Percentiles rank a stretch among this genome's conserved stretches.
phyloP scores from a whole-genome alignment of 352 stramenopile genomes.

The Phytophthora colocasiae region DNA sequence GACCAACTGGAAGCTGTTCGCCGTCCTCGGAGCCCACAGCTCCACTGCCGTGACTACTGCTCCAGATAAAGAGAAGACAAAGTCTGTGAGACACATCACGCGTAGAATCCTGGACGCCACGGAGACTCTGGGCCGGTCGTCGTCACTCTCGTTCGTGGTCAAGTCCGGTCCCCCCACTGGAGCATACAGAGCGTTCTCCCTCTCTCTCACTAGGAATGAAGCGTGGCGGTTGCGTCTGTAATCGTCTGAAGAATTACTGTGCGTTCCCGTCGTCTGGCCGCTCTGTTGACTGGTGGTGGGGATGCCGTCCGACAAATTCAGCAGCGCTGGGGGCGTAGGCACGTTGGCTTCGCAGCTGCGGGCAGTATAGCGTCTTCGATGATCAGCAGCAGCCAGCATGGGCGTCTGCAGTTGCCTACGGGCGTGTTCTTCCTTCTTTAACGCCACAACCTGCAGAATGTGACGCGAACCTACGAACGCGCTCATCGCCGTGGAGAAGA shows the following conservation, averaged over 20 bases:
- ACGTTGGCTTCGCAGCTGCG: conserved; percentile 20
- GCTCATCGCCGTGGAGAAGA: conserved; percentile 72
- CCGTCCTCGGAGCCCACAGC: conserved; percentile 43
- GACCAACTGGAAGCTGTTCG: conserved; percentile 60
- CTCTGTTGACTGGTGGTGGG: conserved; percentile 19
- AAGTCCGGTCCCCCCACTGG: conserved; percentile 29
- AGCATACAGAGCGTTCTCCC: conserved; percentile 41
- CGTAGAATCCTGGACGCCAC: conserved; percentile 72
- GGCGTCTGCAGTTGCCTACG: conserved; percentile 42
- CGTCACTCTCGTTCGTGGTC: conserved; percentile 41
- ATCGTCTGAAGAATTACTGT: conserved; percentile 43
- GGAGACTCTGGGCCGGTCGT: conserved; percentile 47
- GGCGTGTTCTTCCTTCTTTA: conserved; percentile 39
- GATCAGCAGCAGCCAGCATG: conserved; percentile 36
- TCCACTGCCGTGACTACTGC: conserved; percentile 60
- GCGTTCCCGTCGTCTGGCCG: conserved; percentile 31
- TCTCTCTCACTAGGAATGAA: conserved; percentile 25
- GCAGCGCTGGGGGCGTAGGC: conserved; percentile 19
- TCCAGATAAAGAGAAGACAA: conserved; percentile 73
- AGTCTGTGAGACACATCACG: conserved; percentile 75
- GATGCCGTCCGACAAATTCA: conserved; percentile 19
- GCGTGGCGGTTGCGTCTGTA: conserved; percentile 37
- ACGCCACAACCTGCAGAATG: conserved; percentile 56
- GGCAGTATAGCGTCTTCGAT: conserved; percentile 12
- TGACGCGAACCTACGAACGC: conserved; percentile 74